Conservation (phyloP, 176 grass and related monocot species). For the Coix lacrymajobi region DNA sequence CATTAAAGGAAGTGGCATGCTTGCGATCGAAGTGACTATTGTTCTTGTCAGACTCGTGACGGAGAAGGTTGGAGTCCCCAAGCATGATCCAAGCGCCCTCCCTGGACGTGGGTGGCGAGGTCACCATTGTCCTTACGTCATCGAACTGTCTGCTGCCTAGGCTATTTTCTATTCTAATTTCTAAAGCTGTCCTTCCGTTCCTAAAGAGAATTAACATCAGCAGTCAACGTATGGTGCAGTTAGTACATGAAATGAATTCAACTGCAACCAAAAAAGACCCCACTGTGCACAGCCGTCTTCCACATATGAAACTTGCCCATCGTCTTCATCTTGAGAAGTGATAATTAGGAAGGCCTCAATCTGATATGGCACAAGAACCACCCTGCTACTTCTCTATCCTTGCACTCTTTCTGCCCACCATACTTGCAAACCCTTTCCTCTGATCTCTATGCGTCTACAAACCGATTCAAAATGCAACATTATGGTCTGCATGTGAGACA, state of each 20-base stretch:
- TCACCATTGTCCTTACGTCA: background rate
- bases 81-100: too few relatives aligned
- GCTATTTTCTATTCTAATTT: background rate
- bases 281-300: background rate
- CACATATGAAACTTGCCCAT: slow-evolving; percentile 6
- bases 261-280: background rate
- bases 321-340: slow-evolving; percentile 13
- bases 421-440: slow-evolving; percentile 22
- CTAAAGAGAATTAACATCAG: background rate
- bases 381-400: slow-evolving; percentile 24
- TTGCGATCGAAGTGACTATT: too few relatives aligned
- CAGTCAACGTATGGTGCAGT: background rate
- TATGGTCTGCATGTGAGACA: background rate
- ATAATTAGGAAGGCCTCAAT: slow-evolving; percentile 16
- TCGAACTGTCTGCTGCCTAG: background rate
- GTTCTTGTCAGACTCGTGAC: too few relatives aligned
- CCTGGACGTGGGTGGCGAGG: too few relatives aligned
- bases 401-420: background rate
- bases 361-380: slow-evolving; percentile 9
- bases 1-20: too few relatives aligned
- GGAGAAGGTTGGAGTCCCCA: too few relatives aligned
- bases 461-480: slow-evolving; percentile 13
- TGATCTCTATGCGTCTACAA: slow-evolving; percentile 39
- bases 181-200: background rate
- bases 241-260: background rate